Conservation (phyloP, 2,329 filamentous ascomycete genomes). For the Teratosphaeriaceae sp. region DNA sequence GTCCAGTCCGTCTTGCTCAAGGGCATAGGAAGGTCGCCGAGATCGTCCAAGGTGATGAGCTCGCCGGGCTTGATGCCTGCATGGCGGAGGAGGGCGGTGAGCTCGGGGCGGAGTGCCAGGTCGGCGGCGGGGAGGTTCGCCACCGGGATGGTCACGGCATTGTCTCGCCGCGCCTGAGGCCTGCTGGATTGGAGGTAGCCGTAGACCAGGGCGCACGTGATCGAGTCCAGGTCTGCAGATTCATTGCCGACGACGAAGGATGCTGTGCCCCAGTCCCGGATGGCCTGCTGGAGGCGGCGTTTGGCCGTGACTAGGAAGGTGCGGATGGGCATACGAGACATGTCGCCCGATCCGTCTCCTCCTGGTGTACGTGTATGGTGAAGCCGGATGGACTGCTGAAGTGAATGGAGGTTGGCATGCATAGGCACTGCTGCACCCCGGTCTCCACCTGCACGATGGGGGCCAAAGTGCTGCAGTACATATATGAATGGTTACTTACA, state of each 20-base stretch:
- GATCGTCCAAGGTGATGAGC: constrained; percentile 58
- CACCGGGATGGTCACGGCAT: constrained; percentile 61
- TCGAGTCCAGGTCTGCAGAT: constrained; percentile 70
- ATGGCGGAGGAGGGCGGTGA: constrained; percentile 56
- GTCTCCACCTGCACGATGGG: neutral
- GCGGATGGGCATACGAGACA: constrained; percentile 40
- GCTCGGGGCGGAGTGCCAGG: constrained; percentile 65
- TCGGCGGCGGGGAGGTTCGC: constrained; percentile 64
- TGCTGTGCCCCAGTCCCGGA: constrained; percentile 34
- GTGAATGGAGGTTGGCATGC: constrained; percentile 2
- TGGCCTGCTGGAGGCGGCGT: constrained; percentile 33
- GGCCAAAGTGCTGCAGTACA: constrained; percentile 3
- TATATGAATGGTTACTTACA: no score
- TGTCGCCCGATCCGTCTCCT: constrained; percentile 4
- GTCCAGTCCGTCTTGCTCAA: constrained; percentile 60
- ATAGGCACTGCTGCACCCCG: no score
- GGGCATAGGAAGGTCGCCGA: constrained; percentile 38
- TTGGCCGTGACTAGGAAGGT: constrained; percentile 43
- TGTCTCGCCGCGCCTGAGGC: constrained; percentile 38
- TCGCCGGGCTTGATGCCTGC: constrained; percentile 55
- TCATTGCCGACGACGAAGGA: constrained; percentile 50
- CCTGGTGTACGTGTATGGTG: neutral
- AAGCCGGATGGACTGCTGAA: no score
- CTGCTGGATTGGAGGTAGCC: constrained; percentile 65
- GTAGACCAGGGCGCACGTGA: constrained; percentile 66